Conservation (phyloP, 768 basidiomycete species). For the Daedaleopsis sinensis region DNA sequence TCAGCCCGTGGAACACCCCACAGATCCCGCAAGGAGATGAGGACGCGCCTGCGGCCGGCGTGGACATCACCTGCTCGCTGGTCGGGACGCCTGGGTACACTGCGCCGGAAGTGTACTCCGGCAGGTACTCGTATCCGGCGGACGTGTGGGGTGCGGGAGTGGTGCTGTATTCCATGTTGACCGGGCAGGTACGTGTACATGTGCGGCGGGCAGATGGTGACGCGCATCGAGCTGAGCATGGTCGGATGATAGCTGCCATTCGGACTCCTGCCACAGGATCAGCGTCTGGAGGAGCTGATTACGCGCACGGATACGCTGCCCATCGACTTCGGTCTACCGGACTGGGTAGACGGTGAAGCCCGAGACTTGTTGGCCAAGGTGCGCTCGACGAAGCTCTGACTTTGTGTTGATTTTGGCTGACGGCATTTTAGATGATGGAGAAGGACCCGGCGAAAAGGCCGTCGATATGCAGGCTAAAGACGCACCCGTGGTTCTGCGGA, state of each 20-base stretch:
- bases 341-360: conserved; percentile 3
- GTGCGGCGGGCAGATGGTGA: neutral
- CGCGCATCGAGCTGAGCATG: neutral
- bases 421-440: conserved; percentile 20
- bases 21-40: neutral
- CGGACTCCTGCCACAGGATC: conserved; percentile 16
- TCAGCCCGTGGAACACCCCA: conserved; percentile 9
- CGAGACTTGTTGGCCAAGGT: conserved; percentile 22
- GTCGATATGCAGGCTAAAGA: conserved; percentile 16
- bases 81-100: conserved; percentile 49
- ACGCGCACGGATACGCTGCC: conserved; percentile 12
- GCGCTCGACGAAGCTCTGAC: neutral
- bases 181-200: conserved; percentile 26
- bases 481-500: conserved; percentile 16
- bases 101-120: conserved; percentile 48
- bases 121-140: conserved; percentile 46
- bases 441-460: conserved; percentile 20
- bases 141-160: conserved; percentile 52
- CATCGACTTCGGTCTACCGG: conserved; percentile 10
- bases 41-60: neutral
- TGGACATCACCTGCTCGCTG: conserved; percentile 13
- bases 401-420: neutral
- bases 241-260: conserved; percentile 12
- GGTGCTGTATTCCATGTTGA: conserved; percentile 33
- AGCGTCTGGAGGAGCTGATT: conserved; percentile 15